phyloP scores from a whole-genome alignment of 768 basidiomycete species.

The Collybia mongolica region DNA sequence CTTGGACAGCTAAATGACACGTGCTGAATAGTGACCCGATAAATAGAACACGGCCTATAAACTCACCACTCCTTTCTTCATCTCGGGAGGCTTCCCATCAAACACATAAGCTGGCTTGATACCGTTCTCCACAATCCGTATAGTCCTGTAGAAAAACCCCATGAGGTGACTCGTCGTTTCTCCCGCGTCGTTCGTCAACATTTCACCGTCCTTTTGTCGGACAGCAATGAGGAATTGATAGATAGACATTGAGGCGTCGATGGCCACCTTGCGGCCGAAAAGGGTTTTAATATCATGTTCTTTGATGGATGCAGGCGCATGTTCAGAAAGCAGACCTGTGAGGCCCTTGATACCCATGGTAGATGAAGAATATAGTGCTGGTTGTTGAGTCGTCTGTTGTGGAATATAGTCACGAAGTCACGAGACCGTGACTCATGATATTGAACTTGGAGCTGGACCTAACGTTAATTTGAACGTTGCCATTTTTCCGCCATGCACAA shows the following conservation, averaged over 20 bases:
- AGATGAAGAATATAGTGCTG: background rate
- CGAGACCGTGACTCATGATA: no score
- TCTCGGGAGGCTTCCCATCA: conserved; percentile 95
- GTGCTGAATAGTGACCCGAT: background rate
- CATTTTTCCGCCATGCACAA: no score
- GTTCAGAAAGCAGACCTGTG: conserved; percentile 83
- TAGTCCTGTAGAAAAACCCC: conserved; percentile 98
- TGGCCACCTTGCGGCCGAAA: conserved; percentile 97
- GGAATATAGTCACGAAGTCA: no score
- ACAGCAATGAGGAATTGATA: conserved; percentile 99
- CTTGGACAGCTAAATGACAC: conserved; percentile 74
- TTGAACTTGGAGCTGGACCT: no score
- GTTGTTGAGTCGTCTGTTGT: no score
- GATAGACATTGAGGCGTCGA: conserved; percentile 97
- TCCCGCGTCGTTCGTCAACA: conserved; percentile 95
- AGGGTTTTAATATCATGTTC: conserved; percentile 97
- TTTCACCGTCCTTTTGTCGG: conserved; percentile 92
- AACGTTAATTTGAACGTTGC: no score
- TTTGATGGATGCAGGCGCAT: conserved; percentile 85
- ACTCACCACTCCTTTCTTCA: conserved; percentile 96
- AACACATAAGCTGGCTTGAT: conserved; percentile 99
- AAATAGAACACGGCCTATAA: background rate
- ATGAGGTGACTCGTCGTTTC: conserved; percentile 98
- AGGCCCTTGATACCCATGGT: conserved; percentile 95
- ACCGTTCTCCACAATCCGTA: conserved; percentile 97